Conservation (phyloP, 1,284 basidiomycete genomes). For the Mixia osmundae region DNA sequence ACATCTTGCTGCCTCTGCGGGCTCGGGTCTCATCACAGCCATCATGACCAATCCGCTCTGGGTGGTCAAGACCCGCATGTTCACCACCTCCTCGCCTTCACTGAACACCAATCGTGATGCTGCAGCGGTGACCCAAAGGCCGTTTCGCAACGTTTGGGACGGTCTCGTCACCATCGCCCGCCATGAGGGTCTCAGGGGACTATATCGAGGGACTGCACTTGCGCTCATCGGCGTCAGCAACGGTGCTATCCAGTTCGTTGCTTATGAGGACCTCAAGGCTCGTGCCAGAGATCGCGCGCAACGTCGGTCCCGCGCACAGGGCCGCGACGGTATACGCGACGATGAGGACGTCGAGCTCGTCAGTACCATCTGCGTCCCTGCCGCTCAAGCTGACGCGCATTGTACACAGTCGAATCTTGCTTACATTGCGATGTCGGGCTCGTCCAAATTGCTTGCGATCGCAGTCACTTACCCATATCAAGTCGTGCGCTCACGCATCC, state of each 20-base stretch:
- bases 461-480: slow-evolving; percentile 87
- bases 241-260: slow-evolving; percentile 87
- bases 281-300: slow-evolving; percentile 66
- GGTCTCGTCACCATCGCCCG: slow-evolving; percentile 35
- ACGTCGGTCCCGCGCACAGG: slow-evolving; percentile 33
- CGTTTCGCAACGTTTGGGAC: slow-evolving; percentile 33
- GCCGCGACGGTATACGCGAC: no score
- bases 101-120: background rate
- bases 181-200: slow-evolving; percentile 49
- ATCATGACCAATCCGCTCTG: slow-evolving; percentile 94
- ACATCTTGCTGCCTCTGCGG: slow-evolving; percentile 71
- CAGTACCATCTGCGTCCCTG: background rate
- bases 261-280: slow-evolving; percentile 84
- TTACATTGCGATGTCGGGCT: slow-evolving; percentile 79
- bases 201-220: slow-evolving; percentile 69
- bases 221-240: slow-evolving; percentile 86
- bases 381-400: no score
- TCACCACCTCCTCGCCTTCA: slow-evolving; percentile 35
- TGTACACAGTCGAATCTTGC: slow-evolving; percentile 78
- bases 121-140: background rate
- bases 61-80: slow-evolving; percentile 96
- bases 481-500: slow-evolving; percentile 80
- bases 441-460: slow-evolving; percentile 68
- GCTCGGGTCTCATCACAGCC: slow-evolving; percentile 89
- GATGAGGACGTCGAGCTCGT: slow-evolving; percentile 37